Evolutionary conservation across 2,329 filamentous ascomycete genomes (phyloP).

Genomic region (Aurifilum marmelostoma): DNA sequence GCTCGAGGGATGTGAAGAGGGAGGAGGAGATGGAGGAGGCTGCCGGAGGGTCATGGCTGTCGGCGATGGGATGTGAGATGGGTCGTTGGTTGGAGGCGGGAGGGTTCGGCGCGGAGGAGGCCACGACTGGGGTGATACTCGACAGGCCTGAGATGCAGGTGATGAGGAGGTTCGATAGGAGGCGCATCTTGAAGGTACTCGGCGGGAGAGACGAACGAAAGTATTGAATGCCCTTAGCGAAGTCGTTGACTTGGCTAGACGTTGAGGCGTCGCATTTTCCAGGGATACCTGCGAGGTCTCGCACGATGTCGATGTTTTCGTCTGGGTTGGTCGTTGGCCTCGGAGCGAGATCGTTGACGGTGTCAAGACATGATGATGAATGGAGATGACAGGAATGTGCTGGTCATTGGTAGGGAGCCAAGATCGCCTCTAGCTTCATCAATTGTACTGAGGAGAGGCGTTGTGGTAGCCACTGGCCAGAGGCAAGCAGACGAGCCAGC

Average conservation of each 20-base stretch:
- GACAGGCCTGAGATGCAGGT: conserved; percentile 1
- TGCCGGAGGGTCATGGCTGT: conserved; percentile 14
- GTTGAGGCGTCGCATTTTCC: conserved; percentile 20
- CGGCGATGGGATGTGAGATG: conserved; percentile 13
- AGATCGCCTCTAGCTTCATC: neutral
- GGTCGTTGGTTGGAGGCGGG: conserved; percentile 15
- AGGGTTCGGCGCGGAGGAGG: conserved; percentile 9
- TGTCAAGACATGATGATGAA: neutral
- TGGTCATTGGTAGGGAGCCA: neutral
- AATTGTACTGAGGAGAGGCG: conserved; percentile 5
- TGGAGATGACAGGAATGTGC: neutral
- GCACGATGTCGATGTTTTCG: neutral
- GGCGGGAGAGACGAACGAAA: neutral
- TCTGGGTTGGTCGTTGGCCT: neutral
- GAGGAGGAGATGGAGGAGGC: conserved; percentile 51
- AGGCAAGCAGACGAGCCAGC: conserved; percentile 3
- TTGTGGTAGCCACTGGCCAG: neutral
- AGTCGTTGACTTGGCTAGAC: conserved; percentile 23
- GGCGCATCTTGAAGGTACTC: conserved; percentile 20
- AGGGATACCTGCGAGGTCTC: neutral
- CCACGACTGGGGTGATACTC: neutral
- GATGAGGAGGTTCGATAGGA: neutral
- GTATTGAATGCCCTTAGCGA: conserved; percentile 10
- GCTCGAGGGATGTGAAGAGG: conserved; percentile 82
- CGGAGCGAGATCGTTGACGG: neutral